A percentile compares a stretch with the other conserved stretches of the same genome.
Evolutionary conservation across 192 early-diverging fungal species (phyloP).

Genomic region (Rhizoclosmatium globosum): DNA sequence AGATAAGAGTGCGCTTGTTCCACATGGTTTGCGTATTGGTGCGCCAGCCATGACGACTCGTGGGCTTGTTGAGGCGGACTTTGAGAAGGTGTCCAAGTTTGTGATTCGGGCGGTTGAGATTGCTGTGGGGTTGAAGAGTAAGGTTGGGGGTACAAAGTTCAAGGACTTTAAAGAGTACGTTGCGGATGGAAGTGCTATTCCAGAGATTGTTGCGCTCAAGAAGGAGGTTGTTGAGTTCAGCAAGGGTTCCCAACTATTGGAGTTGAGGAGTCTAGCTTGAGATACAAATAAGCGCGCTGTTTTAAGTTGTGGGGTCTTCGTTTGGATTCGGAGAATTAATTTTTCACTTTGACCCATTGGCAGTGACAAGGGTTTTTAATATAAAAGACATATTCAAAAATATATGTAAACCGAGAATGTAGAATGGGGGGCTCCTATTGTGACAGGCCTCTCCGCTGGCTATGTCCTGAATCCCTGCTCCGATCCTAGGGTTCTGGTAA

Average conservation of each 20-base stretch:
- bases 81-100: constrained; percentile 84
- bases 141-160: constrained; percentile 75
- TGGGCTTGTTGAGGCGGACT: constrained; percentile 86
- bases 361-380: no score
- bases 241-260: constrained; percentile 89
- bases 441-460: no score
- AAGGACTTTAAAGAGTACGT: constrained; percentile 90
- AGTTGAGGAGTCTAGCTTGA: constrained; percentile 43
- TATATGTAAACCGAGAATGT: no score
- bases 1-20: constrained; percentile 92
- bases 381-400: no score
- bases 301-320: constrained; percentile 73
- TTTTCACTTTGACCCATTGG: no score
- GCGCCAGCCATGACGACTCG: constrained; percentile 97
- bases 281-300: constrained; percentile 68
- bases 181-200: constrained; percentile 56
- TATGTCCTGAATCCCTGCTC: no score
- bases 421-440: no score
- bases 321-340: no score
- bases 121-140: constrained; percentile 72
- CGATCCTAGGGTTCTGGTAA: no score
- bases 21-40: constrained; percentile 91
- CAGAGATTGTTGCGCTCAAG: constrained; percentile 75
- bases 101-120: constrained; percentile 89
- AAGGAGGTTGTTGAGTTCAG: constrained; percentile 86